Evolutionary conservation across 202 grass and related monocot genomes (phyloP).

Genomic region (Saccharum hybrid): DNA sequence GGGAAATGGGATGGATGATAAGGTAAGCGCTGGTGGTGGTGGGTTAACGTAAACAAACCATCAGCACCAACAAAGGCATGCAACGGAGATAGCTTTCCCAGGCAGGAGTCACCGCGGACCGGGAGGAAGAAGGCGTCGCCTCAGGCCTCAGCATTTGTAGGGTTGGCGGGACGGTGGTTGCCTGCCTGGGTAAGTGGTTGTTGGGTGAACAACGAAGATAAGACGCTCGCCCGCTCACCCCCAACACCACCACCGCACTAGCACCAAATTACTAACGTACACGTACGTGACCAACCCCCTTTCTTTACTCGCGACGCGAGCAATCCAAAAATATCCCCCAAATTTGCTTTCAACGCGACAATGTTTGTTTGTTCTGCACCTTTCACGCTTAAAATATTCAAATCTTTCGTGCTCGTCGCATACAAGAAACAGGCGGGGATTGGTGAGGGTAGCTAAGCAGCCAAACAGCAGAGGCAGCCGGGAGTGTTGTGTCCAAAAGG

Average conservation of each 20-base stretch:
- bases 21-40: not conserved
- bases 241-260: not conserved
- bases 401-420: not conserved
- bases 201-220: not conserved
- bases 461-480: not conserved
- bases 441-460: slow-evolving; percentile 30
- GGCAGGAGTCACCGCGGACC: not conserved
- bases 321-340: not conserved
- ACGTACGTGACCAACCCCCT: not conserved
- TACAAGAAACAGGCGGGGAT: not conserved
- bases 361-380: not conserved
- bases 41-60: slow-evolving; percentile 27
- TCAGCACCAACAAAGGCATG: not conserved
- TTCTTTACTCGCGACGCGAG: not conserved
- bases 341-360: not conserved
- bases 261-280: not conserved
- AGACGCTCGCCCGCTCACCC: slow-evolving; percentile 7
- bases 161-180: not conserved
- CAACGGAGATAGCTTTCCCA: not conserved
- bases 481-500: slow-evolving; percentile 14
- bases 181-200: not conserved
- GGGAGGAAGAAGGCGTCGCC: too few species aligned
- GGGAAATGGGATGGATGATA: not conserved
- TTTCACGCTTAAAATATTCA: not conserved
- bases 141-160: slow-evolving; percentile 8